Evolutionary conservation across 2,329 filamentous ascomycete genomes (phyloP).

Genomic region (Xylaria multiplex): DNA sequence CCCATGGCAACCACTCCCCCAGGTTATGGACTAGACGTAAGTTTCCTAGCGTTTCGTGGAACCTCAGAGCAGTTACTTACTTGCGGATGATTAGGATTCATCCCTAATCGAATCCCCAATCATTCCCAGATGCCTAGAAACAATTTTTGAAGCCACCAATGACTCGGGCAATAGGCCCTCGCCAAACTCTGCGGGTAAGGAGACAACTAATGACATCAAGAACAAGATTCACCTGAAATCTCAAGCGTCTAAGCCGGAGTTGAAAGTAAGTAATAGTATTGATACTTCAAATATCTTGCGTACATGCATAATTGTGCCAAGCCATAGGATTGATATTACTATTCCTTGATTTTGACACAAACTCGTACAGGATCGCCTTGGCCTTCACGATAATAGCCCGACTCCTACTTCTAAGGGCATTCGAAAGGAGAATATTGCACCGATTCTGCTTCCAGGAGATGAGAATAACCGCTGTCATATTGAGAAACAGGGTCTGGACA

Average conservation of each 20-base stretch:
- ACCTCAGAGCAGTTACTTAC: too few species aligned
- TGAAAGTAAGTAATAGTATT: conserved; percentile 8
- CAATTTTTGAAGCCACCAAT: background rate
- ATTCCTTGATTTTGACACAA: background rate
- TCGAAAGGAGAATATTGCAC: background rate
- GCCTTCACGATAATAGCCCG: background rate
- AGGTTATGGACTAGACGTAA: background rate
- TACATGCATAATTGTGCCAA: background rate
- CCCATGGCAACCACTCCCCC: too few species aligned
- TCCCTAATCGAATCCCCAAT: too few species aligned
- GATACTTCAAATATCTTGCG: background rate
- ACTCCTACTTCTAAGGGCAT: background rate
- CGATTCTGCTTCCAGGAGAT: background rate
- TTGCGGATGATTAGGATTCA: too few species aligned
- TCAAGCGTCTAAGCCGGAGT: background rate
- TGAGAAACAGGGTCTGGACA: too few species aligned
- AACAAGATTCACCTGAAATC: background rate
- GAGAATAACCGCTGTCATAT: background rate
- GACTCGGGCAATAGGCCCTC: background rate
- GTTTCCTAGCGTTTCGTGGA: background rate
- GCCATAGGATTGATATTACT: background rate
- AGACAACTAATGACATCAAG: background rate
- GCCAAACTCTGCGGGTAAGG: background rate
- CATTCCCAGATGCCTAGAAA: too few species aligned
- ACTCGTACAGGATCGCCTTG: conserved; percentile 11